Evolutionary conservation across 2,329 filamentous ascomycete species (phyloP).

Genomic region (Fusarium xyrophilum): DNA sequence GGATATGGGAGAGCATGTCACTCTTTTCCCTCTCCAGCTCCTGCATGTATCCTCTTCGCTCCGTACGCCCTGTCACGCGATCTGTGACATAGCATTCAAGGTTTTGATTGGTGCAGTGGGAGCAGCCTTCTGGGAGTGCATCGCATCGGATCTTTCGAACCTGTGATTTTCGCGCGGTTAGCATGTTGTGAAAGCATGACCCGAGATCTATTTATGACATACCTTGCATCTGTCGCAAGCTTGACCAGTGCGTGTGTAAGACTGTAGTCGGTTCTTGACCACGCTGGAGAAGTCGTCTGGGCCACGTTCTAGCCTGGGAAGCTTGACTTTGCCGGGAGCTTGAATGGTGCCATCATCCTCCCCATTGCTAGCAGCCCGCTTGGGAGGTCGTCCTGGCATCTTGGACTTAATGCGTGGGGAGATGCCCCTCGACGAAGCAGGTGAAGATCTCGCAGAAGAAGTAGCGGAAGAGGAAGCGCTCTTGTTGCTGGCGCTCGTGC

Average conservation of each 20-base stretch:
- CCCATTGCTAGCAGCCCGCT: constrained; percentile 35
- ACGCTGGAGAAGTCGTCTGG: constrained; percentile 61
- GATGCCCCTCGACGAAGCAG: constrained; percentile 24
- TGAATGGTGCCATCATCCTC: constrained; percentile 45
- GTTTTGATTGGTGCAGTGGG: constrained; percentile 77
- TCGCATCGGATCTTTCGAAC: constrained; percentile 89
- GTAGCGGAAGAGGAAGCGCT: constrained; percentile 15
- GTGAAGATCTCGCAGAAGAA: constrained; percentile 24
- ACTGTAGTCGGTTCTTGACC: constrained; percentile 62
- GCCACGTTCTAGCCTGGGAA: constrained; percentile 57
- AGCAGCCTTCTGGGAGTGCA: constrained; percentile 79
- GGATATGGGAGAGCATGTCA: constrained; percentile 71
- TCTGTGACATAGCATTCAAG: constrained; percentile 86
- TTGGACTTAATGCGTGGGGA: constrained; percentile 33
- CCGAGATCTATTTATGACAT: constrained; percentile 36
- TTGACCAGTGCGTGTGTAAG: constrained; percentile 74
- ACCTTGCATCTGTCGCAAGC: constrained; percentile 91
- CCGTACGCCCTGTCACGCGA: constrained; percentile 82
- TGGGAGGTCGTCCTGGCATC: constrained; percentile 36
- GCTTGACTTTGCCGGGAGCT: constrained; percentile 52
- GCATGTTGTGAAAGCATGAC: not conserved
- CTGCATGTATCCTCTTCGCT: constrained; percentile 78
- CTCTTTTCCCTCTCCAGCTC: constrained; percentile 75
- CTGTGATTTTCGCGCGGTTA: constrained; percentile 50
- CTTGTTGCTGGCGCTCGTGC: constrained; percentile 5